These are phyloP conservation scores for Kwoniella botswanensis DNA, from an alignment of 768 basidiomycete species.

Conservation along the genomic window DNA sequence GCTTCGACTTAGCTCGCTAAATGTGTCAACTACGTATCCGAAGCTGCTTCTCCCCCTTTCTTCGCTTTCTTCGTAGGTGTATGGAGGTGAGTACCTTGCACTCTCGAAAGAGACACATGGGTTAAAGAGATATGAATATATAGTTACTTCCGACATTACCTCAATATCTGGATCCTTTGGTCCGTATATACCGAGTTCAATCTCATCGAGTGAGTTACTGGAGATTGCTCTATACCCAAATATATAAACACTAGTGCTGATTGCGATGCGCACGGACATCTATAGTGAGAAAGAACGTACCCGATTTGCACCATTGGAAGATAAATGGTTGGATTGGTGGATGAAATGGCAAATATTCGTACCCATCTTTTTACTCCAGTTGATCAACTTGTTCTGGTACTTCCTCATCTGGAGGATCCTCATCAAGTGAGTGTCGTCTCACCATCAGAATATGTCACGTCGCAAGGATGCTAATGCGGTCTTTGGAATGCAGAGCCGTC, in stretches of 20 bases:
- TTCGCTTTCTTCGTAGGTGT: constrained; percentile 71
- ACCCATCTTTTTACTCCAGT: constrained; percentile 75
- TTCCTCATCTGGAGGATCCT: constrained; percentile 79
- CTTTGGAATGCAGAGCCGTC: constrained; percentile 63
- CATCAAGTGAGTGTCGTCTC: constrained; percentile 64
- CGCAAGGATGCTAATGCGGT: not conserved
- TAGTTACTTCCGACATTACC: constrained; percentile 92
- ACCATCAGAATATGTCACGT: too few species aligned
- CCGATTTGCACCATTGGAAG: constrained; percentile 62
- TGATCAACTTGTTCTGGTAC: constrained; percentile 93
- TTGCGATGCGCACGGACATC: not conserved
- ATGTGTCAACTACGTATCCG: constrained; percentile 81
- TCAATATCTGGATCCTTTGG: constrained; percentile 83
- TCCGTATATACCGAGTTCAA: constrained; percentile 83
- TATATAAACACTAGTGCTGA: not conserved
- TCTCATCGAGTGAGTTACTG: constrained; percentile 67
- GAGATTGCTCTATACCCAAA: not conserved
- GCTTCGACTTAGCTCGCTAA: constrained; percentile 70
- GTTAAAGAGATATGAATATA: not conserved
- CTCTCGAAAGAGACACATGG: not conserved
- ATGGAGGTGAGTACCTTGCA: constrained; percentile 73
- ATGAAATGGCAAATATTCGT: constrained; percentile 80
- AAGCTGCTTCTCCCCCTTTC: constrained; percentile 64
- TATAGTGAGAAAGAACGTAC: constrained; percentile 18
- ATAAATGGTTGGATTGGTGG: constrained; percentile 69